Percentiles rank a stretch among this genome's conserved stretches.
Conservation (phyloP, 2,329 filamentous ascomycete genomes). For the Aspergillus fumigatiaffinis region DNA sequence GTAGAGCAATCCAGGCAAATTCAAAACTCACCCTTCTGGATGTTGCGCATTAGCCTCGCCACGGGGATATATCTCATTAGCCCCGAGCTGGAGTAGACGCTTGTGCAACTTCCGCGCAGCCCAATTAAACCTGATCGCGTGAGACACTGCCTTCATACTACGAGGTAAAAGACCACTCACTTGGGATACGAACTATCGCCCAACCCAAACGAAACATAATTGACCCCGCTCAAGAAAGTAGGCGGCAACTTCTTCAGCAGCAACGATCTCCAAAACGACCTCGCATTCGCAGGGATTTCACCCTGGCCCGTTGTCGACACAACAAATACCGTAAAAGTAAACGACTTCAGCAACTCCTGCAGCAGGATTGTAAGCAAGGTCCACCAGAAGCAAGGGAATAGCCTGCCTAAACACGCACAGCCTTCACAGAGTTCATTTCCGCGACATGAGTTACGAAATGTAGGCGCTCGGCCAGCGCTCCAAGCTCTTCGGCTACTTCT, state of each 20-base stretch:
- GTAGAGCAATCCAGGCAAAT: not conserved
- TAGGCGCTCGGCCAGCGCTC: constrained; percentile 67
- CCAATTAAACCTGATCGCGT: constrained; percentile 72
- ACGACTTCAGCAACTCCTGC: constrained; percentile 33
- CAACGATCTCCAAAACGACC: constrained; percentile 78
- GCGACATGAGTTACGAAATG: constrained; percentile 72
- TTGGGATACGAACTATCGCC: constrained; percentile 94
- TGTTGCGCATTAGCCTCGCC: constrained; percentile 94
- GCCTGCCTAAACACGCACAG: constrained; percentile 53
- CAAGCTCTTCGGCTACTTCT: constrained; percentile 83
- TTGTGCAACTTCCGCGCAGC: constrained; percentile 84
- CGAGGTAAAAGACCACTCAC: constrained; percentile 44
- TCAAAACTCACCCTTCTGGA: constrained; percentile 70
- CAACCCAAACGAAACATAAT: constrained; percentile 82
- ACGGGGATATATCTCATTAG: constrained; percentile 66
- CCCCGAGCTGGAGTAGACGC: constrained; percentile 78
- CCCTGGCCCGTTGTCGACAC: constrained; percentile 93
- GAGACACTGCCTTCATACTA: constrained; percentile 1
- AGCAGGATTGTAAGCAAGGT: not conserved
- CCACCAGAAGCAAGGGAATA: not conserved
- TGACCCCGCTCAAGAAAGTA: constrained; percentile 63
- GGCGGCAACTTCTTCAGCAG: constrained; percentile 72
- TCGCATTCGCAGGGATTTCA: constrained; percentile 80
- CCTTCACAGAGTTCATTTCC: constrained; percentile 70
- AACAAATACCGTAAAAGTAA: constrained; percentile 60